A percentile compares a stretch with the other conserved stretches of the same genome.
These are phyloP conservation scores for Aegilops tauschii DNA, from an alignment of 176 grass and related monocot species.

Conservation along the genomic window DNA sequence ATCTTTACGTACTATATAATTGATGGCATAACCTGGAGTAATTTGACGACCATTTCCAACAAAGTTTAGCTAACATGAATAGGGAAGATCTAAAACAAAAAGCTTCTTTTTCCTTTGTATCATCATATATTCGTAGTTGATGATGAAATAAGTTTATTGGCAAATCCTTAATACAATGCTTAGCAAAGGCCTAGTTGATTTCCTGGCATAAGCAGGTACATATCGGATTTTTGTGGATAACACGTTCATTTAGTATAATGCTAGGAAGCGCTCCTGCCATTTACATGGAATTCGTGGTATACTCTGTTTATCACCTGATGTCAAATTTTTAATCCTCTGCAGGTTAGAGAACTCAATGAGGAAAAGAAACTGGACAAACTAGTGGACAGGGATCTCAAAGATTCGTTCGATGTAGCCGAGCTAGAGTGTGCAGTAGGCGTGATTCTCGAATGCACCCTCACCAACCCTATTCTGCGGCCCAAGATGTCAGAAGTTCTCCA, in stretches of 20 bases:
- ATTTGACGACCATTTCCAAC: neutral
- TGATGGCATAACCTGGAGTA: neutral
- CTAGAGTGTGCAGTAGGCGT: conserved; percentile 68
- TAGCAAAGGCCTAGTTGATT: neutral
- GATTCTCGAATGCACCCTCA: conserved; percentile 78
- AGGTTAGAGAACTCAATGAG: conserved; percentile 78
- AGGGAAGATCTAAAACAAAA: neutral
- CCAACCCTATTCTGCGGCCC: conserved; percentile 75
- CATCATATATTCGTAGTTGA: neutral
- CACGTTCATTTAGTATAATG: neutral
- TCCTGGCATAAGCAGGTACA: neutral
- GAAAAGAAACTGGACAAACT: conserved; percentile 61
- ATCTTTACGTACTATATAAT: conserved; percentile 7
- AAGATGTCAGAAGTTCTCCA: conserved; percentile 96
- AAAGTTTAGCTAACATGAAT: neutral
- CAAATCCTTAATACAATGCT: neutral
- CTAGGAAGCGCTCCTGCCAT: neutral
- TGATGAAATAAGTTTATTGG: neutral
- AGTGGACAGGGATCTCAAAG: conserved; percentile 72
- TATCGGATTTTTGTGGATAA: neutral
- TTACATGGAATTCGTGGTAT: neutral
- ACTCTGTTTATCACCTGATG: neutral
- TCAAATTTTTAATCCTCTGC: conserved; percentile 1
- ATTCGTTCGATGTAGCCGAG: conserved; percentile 53
- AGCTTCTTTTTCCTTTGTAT: neutral